Evolutionary conservation across 306 rosid species (phyloP), one percentile per base, ranked within the genome.

Genomic region (Cucumis hystrix): DNA sequence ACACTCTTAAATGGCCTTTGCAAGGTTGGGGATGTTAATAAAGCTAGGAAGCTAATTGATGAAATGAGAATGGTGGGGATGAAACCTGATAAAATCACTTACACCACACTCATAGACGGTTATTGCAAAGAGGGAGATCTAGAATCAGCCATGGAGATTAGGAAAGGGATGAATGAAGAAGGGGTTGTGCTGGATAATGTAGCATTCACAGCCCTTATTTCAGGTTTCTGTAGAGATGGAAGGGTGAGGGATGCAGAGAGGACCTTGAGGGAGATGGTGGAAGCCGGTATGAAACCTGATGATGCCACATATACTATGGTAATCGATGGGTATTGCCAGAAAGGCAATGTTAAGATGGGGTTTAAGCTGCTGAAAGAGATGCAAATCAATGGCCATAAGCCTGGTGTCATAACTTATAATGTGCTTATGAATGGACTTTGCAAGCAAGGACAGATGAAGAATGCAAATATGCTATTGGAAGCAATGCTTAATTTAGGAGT

Each of bases 361-460:
- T 87, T 89, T 62, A 88, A 86, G 84, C 81, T 93, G 75, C 94
- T 91, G 35, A 87, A 83, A 88, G 94, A 90, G 81, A 91, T 91
- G 92, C 97, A 87, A 80, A 78, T 78, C 18, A 86, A 77, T 64
- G 92, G 92, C 16, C 86, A 60, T 74, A 74, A 84, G 4, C 97
- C 97, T 0, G 86, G 89, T 33, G 88, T 91, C 79, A 91, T 89
- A 64, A 87, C 96, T 18, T 90, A 93, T 79, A 93, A 93, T 78
- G 96, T 83, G n/a, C 94, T 93, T 21, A 88, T 93, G 96, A 90
- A 90, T 79, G 97, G 96, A 72, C 64, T 91, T 9, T 91, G 98
- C 85, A 93, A 88, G 81, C 89, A 82, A 82, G 98, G 98, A 75
- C 98, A 93, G 93, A 86, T 91, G 96, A 93, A 87, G 83, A 93